Evolutionary conservation across 129 eudicot genomes (phyloP), one percentile per base, ranked within the genome.

Genomic region (Kitagawia praeruptora): DNA sequence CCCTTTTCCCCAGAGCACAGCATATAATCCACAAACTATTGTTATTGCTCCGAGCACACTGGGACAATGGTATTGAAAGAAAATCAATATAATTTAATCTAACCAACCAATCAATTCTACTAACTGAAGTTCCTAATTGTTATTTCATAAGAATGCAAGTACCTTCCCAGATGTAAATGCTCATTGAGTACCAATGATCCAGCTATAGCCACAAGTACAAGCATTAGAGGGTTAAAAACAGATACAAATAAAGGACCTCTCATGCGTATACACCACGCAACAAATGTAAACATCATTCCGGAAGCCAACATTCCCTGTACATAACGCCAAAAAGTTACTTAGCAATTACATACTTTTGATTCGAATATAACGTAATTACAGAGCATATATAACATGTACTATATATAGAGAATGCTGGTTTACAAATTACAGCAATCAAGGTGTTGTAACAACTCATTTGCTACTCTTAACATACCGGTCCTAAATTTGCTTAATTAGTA

Each of bases 101-200:
- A n/a, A 18, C 2, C 6, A 8, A 61, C 15, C 31, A n/a, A 58
- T n/a, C 11, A 23, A 8, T 23, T 61, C 25, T 61, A 53, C 47
- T 3, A n/a, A 9, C 1, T 25, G 12, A 9, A n/a, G 28, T 61
- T 61, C 34, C 69, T 61, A 23, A 56, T 23, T n/a, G 5, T 23
- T n/a, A 2, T 61, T 2, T 61, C 28, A 23, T 16, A 23, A 2
- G 37, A 61, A n/a, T 61, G 34, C 69, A 25, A 3, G 18, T 88
- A 92, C 97, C 88, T 92, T 90, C 96, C 93, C n/a, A 92, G 42
- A 79, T 87, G 85, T 54, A 90, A 53, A 77, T 87, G 78, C 75
- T 90, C 97, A 56, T 87, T 67, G 6, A 88, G 85, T 16, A 90
- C 41, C 44, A 92, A 79, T 19, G 83, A 80, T 21, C 96, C 88